phyloP scores from a whole-genome alignment of 371 early-diverging fungal genomes.

The Actinomucor elegans region DNA sequence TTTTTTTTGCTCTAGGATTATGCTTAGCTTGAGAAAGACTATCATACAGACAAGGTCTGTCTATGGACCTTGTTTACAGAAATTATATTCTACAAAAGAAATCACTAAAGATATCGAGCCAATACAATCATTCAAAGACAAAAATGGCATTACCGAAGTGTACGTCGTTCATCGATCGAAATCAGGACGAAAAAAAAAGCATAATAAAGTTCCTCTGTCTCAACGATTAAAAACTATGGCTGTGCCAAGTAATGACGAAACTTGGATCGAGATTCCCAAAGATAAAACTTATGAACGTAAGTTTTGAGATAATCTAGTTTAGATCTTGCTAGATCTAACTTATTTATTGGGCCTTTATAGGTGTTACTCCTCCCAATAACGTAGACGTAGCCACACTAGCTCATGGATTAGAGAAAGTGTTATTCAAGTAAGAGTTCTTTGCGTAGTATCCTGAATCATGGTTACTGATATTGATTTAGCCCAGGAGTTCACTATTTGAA shows the following conservation, averaged over 20 bases:
- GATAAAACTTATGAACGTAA: conserved; percentile 5
- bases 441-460: neutral
- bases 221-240: neutral
- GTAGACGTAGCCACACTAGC: conserved; percentile 51
- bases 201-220: neutral
- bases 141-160: conserved; percentile 2
- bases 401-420: conserved; percentile 79
- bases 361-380: conserved; percentile 16
- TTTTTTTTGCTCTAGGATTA: too few species aligned
- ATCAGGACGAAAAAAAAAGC: neutral
- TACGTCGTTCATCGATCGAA: conserved; percentile 1
- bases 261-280: conserved; percentile 2
- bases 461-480: conserved; percentile 32
- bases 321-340: too few species aligned
- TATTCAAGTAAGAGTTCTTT: conserved; percentile 67
- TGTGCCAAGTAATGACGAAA: too few species aligned
- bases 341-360: conserved; percentile 13
- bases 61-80: neutral
- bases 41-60: neutral
- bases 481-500: conserved; percentile 85
- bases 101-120: neutral
- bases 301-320: too few species aligned
- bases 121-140: neutral
- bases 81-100: neutral
- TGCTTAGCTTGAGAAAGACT: too few species aligned